Evolutionary conservation across 1,139 yeast genomes (phyloP).

Genomic region (Yamadazyma mexicana): DNA sequence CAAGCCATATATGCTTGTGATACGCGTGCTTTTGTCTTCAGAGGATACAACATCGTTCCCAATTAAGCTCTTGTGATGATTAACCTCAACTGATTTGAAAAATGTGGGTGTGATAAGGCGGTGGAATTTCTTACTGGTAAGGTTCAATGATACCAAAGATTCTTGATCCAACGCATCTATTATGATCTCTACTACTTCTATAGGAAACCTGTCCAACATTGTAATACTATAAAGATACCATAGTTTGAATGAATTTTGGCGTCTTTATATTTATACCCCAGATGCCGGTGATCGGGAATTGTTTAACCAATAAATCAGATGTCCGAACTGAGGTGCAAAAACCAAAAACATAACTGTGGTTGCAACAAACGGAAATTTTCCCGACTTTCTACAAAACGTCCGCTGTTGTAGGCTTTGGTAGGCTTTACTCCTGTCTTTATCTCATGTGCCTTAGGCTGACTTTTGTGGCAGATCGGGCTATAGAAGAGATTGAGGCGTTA

Average conservation of each 20-base stretch:
- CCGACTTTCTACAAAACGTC: too few relatives aligned
- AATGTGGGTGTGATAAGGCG: slow-evolving; percentile 19
- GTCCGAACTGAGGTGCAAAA: slow-evolving; percentile 4
- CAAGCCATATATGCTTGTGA: slow-evolving; percentile 22
- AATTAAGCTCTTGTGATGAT: slow-evolving; percentile 15
- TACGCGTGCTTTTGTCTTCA: slow-evolving; percentile 3
- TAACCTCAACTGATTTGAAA: slow-evolving; percentile 22
- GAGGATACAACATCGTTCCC: slow-evolving; percentile 1
- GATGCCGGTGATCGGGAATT: slow-evolving; percentile 15
- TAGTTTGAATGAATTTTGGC: neutral
- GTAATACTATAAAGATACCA: neutral
- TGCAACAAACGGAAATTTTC: neutral
- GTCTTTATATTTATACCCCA: slow-evolving; percentile 11
- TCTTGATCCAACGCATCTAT: slow-evolving; percentile 17
- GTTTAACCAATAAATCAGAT: slow-evolving; percentile 10
- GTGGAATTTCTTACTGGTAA: slow-evolving; percentile 18
- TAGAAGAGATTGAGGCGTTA: too few relatives aligned
- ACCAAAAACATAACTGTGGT: neutral
- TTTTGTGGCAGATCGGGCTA: too few relatives aligned
- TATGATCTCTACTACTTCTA: slow-evolving; percentile 21
- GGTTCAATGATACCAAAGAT: slow-evolving; percentile 20
- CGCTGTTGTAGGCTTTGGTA: too few relatives aligned
- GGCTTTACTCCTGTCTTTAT: too few relatives aligned
- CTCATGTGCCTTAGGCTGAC: too few relatives aligned
- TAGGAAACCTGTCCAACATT: slow-evolving; percentile 21